phyloP scores from a whole-genome alignment of 768 basidiomycete species.

The Chiua virens region DNA sequence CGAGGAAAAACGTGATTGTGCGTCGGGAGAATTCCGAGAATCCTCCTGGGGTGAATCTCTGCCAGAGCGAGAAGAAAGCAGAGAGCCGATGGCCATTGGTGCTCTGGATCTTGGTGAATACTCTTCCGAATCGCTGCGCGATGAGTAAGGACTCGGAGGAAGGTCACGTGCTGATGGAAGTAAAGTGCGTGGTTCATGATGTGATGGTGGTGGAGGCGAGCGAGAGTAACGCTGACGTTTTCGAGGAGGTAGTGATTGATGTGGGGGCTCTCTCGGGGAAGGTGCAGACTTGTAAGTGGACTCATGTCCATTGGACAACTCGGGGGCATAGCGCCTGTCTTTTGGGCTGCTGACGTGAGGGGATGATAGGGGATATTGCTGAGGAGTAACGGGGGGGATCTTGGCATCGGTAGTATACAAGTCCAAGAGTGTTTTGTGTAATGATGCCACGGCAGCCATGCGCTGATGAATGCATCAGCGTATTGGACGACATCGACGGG shows the following conservation, averaged over 20 bases:
- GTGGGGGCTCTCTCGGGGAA: conserved; percentile 28
- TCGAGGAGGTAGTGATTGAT: conserved; percentile 44
- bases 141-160: conserved; percentile 74
- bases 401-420: conserved; percentile 36
- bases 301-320: conserved; percentile 18
- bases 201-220: conserved; percentile 50
- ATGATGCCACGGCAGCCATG: conserved; percentile 63
- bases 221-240: conserved; percentile 66
- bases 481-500: neutral
- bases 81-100: conserved; percentile 79
- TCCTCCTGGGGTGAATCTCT: conserved; percentile 30
- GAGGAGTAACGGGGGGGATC: conserved; percentile 31
- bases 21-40: conserved; percentile 20
- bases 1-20: conserved; percentile 17
- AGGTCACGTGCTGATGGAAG: conserved; percentile 47
- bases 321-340: conserved; percentile 19
- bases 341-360: conserved; percentile 27
- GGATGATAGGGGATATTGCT: conserved; percentile 40
- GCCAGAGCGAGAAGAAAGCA: conserved; percentile 51
- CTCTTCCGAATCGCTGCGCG: conserved; percentile 65
- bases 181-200: conserved; percentile 30
- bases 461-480: conserved; percentile 46
- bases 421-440: conserved; percentile 74
- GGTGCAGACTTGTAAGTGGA: conserved; percentile 7
- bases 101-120: conserved; percentile 70